phyloP scores from a whole-genome alignment of 169 alveolate genomes.

The Plasmodium knowlesi region DNA sequence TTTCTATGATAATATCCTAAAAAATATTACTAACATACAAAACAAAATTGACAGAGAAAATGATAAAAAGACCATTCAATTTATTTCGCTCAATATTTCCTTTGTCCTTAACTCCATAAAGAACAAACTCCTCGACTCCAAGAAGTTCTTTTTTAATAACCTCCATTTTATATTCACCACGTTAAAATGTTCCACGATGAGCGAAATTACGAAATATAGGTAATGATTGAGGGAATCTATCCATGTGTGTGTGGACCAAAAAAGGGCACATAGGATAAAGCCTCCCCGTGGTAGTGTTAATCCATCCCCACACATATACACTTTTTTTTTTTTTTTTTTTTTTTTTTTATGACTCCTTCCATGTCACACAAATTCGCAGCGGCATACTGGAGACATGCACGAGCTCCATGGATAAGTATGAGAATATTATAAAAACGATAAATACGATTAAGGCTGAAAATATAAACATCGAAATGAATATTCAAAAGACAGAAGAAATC shows the following conservation, averaged over 20 bases:
- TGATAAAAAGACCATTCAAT: constrained; percentile 72
- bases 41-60: constrained; percentile 66
- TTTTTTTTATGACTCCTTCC: neutral
- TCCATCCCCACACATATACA: neutral
- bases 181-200: constrained; percentile 40
- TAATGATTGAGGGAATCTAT: neutral
- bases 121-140: constrained; percentile 49
- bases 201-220: constrained; percentile 70
- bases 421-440: constrained; percentile 70
- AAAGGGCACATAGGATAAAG: neutral
- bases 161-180: constrained; percentile 70
- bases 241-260: neutral
- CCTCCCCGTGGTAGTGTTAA: neutral
- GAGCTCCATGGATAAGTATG: constrained; percentile 70
- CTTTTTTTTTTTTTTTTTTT: too few species aligned
- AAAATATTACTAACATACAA: constrained; percentile 61
- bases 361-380: neutral
- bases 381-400: constrained; percentile 42
- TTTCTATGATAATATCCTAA: constrained; percentile 55
- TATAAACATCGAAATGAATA: constrained; percentile 66
- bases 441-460: constrained; percentile 69
- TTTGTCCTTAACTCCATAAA: constrained; percentile 65
- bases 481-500: constrained; percentile 73
- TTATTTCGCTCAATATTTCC: constrained; percentile 53
- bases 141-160: constrained; percentile 54